Percentiles rank a stretch among this genome's conserved stretches.
Evolutionary conservation across 2,329 filamentous ascomycete genomes (phyloP).

Genomic region (Cordyceps cateniannulata): DNA sequence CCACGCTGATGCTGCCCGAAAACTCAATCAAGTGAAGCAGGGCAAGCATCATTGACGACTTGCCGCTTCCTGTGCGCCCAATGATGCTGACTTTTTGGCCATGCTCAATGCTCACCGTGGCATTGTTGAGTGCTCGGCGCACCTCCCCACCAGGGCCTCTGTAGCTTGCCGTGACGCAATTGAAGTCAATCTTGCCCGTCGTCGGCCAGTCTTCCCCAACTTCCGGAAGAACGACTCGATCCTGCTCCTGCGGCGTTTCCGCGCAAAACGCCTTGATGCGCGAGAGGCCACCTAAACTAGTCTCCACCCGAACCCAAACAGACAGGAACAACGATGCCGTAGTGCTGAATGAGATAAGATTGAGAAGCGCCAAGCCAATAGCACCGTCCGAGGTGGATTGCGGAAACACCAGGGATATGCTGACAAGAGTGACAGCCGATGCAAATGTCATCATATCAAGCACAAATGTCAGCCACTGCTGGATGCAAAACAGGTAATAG

Average conservation of each 20-base stretch:
- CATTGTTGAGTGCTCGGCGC: constrained; percentile 4
- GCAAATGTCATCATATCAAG: constrained; percentile 39
- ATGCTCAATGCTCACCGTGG: constrained; percentile 15
- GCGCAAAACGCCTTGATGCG: background rate
- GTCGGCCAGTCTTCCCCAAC: background rate
- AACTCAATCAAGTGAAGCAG: constrained; percentile 12
- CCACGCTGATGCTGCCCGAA: constrained; percentile 22
- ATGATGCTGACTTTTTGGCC: constrained; percentile 18
- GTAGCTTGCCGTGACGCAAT: constrained; percentile 8
- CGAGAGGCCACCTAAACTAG: background rate
- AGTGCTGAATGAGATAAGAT: constrained; percentile 21
- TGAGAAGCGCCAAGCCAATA: constrained; percentile 15
- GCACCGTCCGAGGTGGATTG: background rate
- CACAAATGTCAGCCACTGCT: constrained; percentile 47
- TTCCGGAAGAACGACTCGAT: background rate
- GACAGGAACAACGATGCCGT: constrained; percentile 4
- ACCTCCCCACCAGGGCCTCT: background rate
- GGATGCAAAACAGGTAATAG: constrained; percentile 47
- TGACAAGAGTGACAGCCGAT: constrained; percentile 38
- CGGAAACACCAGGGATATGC: constrained; percentile 29
- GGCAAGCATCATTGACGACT: constrained; percentile 10
- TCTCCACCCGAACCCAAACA: constrained; percentile 1
- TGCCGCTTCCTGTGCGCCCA: constrained; percentile 18
- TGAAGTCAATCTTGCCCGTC: constrained; percentile 8
- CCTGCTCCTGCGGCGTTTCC: background rate